phyloP scores from a whole-genome alignment of 2,329 filamentous ascomycete species.

The Pyrenochaeta sp. region DNA sequence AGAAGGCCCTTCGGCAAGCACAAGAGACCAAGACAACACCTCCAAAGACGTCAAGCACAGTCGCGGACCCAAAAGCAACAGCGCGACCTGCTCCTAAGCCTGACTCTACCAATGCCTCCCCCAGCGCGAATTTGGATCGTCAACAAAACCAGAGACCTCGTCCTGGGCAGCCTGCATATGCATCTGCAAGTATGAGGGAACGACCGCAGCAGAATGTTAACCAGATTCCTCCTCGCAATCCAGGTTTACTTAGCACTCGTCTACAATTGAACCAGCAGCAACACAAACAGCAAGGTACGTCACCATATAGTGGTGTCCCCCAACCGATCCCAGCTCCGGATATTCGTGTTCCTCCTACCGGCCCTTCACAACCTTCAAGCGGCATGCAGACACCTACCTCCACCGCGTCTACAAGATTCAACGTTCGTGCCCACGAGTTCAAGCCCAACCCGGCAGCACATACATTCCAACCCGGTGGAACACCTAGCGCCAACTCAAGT shows the following conservation, averaged over 20 bases:
- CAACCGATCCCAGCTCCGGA: conserved; percentile 69
- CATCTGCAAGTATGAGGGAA: conserved; percentile 55
- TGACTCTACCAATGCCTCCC: conserved; percentile 40
- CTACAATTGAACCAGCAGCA: conserved; percentile 62
- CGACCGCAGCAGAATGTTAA: conserved; percentile 55
- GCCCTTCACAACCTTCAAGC: conserved; percentile 66
- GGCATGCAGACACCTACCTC: conserved; percentile 63
- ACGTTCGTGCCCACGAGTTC: conserved; percentile 76
- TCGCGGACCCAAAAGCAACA: conserved; percentile 42
- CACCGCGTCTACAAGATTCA: conserved; percentile 63
- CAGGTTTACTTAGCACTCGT: conserved; percentile 60
- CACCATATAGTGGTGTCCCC: conserved; percentile 60
- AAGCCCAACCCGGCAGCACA: conserved; percentile 82
- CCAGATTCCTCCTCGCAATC: conserved; percentile 45
- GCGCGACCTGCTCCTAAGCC: conserved; percentile 46
- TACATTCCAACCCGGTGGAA: conserved; percentile 77
- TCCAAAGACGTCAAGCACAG: conserved; percentile 54
- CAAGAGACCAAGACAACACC: conserved; percentile 59
- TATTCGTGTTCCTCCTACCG: conserved; percentile 75
- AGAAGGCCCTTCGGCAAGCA: conserved; percentile 81
- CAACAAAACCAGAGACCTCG: conserved; percentile 58
- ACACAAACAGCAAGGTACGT: conserved; percentile 55
- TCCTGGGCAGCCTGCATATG: conserved; percentile 46
- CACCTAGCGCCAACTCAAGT: conserved; percentile 73
- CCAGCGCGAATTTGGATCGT: conserved; percentile 51